phyloP scores from a whole-genome alignment of 352 stramenopile genomes.

The Phytophthora vignae region DNA sequence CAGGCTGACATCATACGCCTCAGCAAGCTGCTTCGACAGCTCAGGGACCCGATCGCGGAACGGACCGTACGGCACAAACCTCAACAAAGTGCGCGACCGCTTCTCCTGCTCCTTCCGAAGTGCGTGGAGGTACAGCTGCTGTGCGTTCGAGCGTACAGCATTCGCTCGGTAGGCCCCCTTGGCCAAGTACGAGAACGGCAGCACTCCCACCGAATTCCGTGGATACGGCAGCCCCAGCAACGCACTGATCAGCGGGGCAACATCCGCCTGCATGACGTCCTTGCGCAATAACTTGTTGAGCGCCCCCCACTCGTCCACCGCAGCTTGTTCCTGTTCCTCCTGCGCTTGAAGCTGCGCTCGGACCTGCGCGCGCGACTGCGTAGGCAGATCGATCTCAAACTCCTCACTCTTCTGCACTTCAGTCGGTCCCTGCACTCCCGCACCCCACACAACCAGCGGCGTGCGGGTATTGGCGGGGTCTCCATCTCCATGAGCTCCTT shows the following conservation, averaged over 20 bases:
- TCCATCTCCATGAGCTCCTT: conserved; percentile 84
- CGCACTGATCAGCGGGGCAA: conserved; percentile 78
- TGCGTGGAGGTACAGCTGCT: conserved; percentile 74
- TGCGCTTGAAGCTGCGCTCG: conserved; percentile 67
- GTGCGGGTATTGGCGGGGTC: conserved; percentile 86
- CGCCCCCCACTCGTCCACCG: conserved; percentile 50
- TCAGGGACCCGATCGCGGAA: conserved; percentile 55
- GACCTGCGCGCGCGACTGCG: conserved; percentile 71
- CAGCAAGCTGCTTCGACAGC: conserved; percentile 39
- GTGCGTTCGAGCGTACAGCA: conserved; percentile 77
- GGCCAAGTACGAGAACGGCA: conserved; percentile 76
- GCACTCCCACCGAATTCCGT: conserved; percentile 84
- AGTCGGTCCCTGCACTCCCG: conserved; percentile 60
- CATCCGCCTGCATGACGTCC: conserved; percentile 88
- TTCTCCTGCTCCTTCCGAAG: conserved; percentile 76
- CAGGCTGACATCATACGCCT: conserved; percentile 28
- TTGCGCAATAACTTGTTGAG: conserved; percentile 61
- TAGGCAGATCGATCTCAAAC: conserved; percentile 75
- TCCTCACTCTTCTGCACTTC: neutral
- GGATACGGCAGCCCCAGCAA: conserved; percentile 79
- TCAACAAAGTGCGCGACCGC: conserved; percentile 59
- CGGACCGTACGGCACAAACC: conserved; percentile 60
- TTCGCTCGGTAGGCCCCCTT: conserved; percentile 69
- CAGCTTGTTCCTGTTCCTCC: conserved; percentile 50
- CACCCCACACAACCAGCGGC: conserved; percentile 80